Evolutionary conservation across 1,284 basidiomycete genomes (phyloP), one percentile per base, ranked within the genome.

Genomic region (Ustilago xerochloae): DNA sequence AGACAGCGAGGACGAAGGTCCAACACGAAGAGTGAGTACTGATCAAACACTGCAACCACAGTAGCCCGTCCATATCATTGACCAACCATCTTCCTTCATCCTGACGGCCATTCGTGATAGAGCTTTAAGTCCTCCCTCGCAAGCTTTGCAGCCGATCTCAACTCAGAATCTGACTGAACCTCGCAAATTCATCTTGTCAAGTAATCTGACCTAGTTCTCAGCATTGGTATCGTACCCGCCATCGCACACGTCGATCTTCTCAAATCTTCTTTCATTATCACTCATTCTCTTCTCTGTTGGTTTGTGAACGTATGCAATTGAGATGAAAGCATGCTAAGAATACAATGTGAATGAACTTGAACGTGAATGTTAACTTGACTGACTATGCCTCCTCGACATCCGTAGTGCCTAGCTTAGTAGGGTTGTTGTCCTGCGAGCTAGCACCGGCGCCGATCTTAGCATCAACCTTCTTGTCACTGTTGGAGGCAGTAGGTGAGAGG

Each of bases 71-170:
- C n/a, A n/a, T n/a, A n/a, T n/a, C n/a, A 38, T 26, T 51, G n/a
- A 43, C 57, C 22, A 26, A 7, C 18, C 20, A 7, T 22, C n/a
- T 52, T 22, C 5, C 35, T 29, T 38, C 10, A 13, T 1, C 33
- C 15, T 48, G 29, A 28, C 26, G 10, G 10, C 43, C n/a, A 6
- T 8, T 15, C 4, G 26, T 29, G n/a, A 54, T 61, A 64, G 45
- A 56, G 28, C 39, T 74, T 75, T 57, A 70, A 71, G 28, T 66
- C 63, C 6, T 75, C 67, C 3, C 54, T 75, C 6, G 72, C 72
- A 6, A 71, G 67, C 63, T 75, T 71, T 30, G 72, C 58, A 9
- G 67, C 72, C 5, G 72, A 61, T 24, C 63, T 75, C 57, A 75
- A 71, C 39, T 71, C 67, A 6, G 72, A 71, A 18, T 75, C 67